Evolutionary conservation across 305 asterid species (phyloP).

Genomic region (Coffea humblotiana): DNA sequence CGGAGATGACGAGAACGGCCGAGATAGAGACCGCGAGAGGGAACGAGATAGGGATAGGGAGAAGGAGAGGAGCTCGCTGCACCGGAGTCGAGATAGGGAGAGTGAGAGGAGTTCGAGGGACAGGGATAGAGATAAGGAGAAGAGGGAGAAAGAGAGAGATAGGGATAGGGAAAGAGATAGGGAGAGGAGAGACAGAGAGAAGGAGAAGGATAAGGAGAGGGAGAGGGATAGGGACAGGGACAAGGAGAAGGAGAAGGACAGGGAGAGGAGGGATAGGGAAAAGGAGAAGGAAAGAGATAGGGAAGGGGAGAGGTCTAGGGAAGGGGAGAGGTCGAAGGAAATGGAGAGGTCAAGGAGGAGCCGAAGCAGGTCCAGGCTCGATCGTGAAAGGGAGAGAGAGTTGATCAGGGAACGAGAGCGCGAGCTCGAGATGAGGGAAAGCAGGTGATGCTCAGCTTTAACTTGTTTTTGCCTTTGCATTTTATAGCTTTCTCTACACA

Average conservation of each 20-base stretch:
- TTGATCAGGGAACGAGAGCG: constrained; percentile 66
- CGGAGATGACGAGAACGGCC: constrained; percentile 58
- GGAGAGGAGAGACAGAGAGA: constrained; percentile 30
- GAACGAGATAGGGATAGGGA: constrained; percentile 41
- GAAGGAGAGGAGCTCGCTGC: constrained; percentile 76
- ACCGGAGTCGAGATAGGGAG: constrained; percentile 45
- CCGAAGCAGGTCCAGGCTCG: constrained; percentile 14
- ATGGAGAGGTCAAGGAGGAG: constrained; percentile 16
- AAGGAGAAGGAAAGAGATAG: constrained; percentile 15
- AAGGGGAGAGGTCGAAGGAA: not conserved
- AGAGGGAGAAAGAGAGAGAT: constrained; percentile 23
- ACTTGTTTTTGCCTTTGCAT: constrained; percentile 16
- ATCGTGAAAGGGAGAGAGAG: constrained; percentile 47
- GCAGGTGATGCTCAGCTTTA: constrained; percentile 60
- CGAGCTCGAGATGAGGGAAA: constrained; percentile 51
- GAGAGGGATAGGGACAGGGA: constrained; percentile 34
- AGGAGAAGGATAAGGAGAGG: constrained; percentile 37
- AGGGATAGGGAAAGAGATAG: constrained; percentile 30
- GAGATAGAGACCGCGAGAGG: constrained; percentile 53
- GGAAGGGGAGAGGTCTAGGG: constrained; percentile 15
- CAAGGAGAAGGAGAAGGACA: constrained; percentile 23
- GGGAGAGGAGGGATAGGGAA: constrained; percentile 19
- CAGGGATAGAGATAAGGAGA: constrained; percentile 31
- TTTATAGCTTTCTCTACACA: not conserved
- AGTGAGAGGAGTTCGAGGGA: constrained; percentile 25